Evolutionary conservation across 495 filamentous ascomycete genomes (phyloP), one percentile per base, ranked within the genome.

Genomic region (Penicillium robsamsonii): DNA sequence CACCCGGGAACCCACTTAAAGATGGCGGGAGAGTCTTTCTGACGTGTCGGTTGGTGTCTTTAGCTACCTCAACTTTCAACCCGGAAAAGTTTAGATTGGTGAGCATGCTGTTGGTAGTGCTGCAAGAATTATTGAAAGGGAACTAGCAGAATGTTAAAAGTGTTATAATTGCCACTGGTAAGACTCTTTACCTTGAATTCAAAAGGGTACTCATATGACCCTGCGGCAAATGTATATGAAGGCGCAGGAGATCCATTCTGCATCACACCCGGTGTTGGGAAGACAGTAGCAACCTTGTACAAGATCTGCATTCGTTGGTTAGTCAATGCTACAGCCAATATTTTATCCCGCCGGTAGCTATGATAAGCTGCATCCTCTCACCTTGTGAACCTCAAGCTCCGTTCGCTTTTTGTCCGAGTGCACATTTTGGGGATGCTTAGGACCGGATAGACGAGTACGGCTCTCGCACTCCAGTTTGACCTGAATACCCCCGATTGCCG

Each of bases 381-480:
- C 91, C 79, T 94, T 92, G 55, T 90, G 89, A 12, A 96, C 83
- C 63, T 93, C 87, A 41, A 85, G 68, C 64, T 87, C 84, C 8
- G 83, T 79, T 55, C 76, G 78, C 63, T 79, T 80, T 63, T 76
- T 79, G 27, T 87, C 77, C 22, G 77, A 76, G 40, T 76, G 65
- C 25, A 81, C 77, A 87, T 81, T 65, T 79, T 87, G 75, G 75
- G 84, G 69, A 75, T 84, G 64, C 78, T 84, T 63, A 52, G 72
- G 64, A 25, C 75, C 60, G 71, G 75, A 58, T 68, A 88, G 67
- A 42, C 83, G 80, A 18, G 91, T 92, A 46, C 81, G 79, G 60
- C 87, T 89, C 70, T 95, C 92, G 51, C 92, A 94, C 68, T 98
- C 93, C 35, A 98, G 81, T 75, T 98, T 98, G 59, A 96, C 93